Percentiles rank a stretch among this genome's conserved stretches.
Evolutionary conservation across 768 basidiomycete genomes (phyloP).

Genomic region (Ephemerocybe angulata): DNA sequence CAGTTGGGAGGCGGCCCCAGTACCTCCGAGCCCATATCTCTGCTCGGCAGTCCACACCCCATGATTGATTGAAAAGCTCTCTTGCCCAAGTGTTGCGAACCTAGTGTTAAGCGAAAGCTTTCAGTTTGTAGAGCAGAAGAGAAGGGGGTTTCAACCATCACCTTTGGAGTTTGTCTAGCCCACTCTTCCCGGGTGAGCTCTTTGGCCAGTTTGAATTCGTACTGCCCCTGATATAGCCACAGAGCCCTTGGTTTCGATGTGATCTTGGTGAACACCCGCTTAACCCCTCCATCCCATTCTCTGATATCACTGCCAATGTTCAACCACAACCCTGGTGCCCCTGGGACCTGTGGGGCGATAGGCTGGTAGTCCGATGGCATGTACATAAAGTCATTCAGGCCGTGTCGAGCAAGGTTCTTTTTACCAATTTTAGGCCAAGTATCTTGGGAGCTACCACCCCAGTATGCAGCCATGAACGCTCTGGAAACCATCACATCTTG

Average conservation of each 20-base stretch:
- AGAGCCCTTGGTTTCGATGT: conserved; percentile 14
- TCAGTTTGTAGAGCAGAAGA: no score
- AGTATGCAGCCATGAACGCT: conserved; percentile 17
- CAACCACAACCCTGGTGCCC: conserved; percentile 27
- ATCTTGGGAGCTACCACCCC: conserved; percentile 21
- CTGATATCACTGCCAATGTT: conserved; percentile 7
- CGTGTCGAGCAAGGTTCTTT: conserved; percentile 17
- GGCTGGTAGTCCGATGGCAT: conserved; percentile 22
- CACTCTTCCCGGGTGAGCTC: conserved; percentile 30
- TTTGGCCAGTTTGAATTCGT: conserved; percentile 30
- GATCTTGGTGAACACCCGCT: conserved; percentile 28
- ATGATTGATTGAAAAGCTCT: neutral
- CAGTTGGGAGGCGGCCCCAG: neutral
- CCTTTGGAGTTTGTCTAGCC: conserved; percentile 17
- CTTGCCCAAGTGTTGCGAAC: conserved; percentile 1
- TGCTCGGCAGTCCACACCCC: neutral
- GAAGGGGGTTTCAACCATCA: no score
- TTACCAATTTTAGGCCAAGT: conserved; percentile 14
- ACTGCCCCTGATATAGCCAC: conserved; percentile 35
- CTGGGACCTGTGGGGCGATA: conserved; percentile 25
- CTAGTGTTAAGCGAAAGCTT: neutral
- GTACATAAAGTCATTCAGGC: conserved; percentile 27
- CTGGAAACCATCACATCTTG: conserved; percentile 3
- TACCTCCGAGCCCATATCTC: neutral
- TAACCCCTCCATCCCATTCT: conserved; percentile 18